phyloP scores from a whole-genome alignment of 257 asterid genomes.

The Eustoma russellianum region DNA sequence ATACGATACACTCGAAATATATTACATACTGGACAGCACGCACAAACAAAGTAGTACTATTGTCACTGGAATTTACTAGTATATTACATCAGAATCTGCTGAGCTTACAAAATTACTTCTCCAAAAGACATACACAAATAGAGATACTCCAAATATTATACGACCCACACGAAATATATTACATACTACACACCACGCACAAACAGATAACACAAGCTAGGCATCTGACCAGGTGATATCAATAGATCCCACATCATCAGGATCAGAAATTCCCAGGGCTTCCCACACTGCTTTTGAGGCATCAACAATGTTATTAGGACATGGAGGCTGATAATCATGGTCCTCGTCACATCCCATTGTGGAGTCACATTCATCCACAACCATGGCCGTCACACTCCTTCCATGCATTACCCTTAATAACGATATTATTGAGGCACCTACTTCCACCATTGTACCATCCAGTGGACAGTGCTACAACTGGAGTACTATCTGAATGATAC shows the following conservation, averaged over 20 bases:
- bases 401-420: slow-evolving; percentile 29
- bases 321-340: slow-evolving; percentile 20
- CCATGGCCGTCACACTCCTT: slow-evolving; percentile 33
- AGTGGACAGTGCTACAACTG: slow-evolving; percentile 32
- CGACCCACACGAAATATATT: too few species aligned
- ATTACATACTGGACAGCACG: too few species aligned
- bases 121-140: too few species aligned
- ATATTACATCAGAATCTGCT: too few species aligned
- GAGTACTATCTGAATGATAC: slow-evolving; percentile 29
- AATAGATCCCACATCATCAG: slow-evolving; percentile 2
- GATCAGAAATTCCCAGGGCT: slow-evolving; percentile 17
- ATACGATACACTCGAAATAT: too few species aligned
- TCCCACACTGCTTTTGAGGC: slow-evolving; percentile 28
- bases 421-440: slow-evolving; percentile 26
- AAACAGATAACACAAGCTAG: neutral
- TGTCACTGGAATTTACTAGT: too few species aligned
- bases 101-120: too few species aligned
- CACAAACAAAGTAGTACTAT: too few species aligned
- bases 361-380: slow-evolving; percentile 28
- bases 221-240: slow-evolving; percentile 14
- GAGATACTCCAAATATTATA: too few species aligned
- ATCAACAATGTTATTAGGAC: slow-evolving; percentile 20
- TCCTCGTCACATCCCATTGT: slow-evolving; percentile 16
- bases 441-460: slow-evolving; percentile 33
- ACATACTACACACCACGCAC: too few species aligned